Conservation (phyloP, 169 alveolate genomes). For the Condylostoma magnum region DNA sequence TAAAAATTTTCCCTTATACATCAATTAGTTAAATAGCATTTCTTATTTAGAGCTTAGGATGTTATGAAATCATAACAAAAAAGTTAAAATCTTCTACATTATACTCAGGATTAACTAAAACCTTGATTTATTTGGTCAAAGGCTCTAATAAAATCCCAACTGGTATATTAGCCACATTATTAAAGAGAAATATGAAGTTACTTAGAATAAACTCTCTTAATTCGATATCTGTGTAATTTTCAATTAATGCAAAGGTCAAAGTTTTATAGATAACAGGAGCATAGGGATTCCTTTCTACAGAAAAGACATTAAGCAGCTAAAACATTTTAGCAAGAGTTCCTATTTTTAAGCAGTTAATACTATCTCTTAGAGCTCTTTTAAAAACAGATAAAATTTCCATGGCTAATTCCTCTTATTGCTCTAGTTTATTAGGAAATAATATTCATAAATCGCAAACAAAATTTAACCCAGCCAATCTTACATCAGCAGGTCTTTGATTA, state of each 20-base stretch:
- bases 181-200: conserved; percentile 62
- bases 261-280: conserved; percentile 84
- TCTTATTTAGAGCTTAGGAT: conserved; percentile 64
- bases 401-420: conserved; percentile 49
- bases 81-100: conserved; percentile 74
- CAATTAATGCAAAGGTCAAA: conserved; percentile 77
- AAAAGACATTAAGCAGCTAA: conserved; percentile 56
- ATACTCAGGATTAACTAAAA: conserved; percentile 59
- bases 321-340: conserved; percentile 62
- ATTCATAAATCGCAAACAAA: conserved; percentile 80
- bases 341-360: conserved; percentile 47
- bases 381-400: conserved; percentile 50
- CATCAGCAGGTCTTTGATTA: neutral
- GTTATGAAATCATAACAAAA: conserved; percentile 61
- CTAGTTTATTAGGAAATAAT: conserved; percentile 51
- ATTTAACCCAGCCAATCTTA: conserved; percentile 53
- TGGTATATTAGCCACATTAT: conserved; percentile 66
- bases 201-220: conserved; percentile 76
- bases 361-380: conserved; percentile 71
- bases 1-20: conserved; percentile 71
- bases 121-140: conserved; percentile 69
- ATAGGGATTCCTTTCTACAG: conserved; percentile 67
- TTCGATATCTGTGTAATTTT: conserved; percentile 65
- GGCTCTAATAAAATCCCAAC: conserved; percentile 79
- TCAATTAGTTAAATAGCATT: conserved; percentile 72